Evolutionary conservation across 73 alveolate genomes (phyloP).

Genomic region (Tetrahymena elliotti): DNA sequence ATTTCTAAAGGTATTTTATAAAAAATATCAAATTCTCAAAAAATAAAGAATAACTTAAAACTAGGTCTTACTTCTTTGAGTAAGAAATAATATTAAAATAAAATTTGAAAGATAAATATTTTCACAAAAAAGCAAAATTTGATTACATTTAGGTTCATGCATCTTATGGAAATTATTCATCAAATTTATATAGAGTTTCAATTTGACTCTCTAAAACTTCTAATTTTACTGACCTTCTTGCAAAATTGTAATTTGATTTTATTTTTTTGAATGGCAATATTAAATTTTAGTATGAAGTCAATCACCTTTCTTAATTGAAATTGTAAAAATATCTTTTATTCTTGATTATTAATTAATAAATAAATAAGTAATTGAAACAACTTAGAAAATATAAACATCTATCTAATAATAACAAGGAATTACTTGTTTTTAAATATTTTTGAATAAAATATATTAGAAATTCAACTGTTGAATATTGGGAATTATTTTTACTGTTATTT

Average conservation of each 20-base stretch:
- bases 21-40: no score
- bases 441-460: background rate
- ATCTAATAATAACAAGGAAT: background rate
- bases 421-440: background rate
- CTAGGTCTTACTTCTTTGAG: no score
- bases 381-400: background rate
- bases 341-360: no score
- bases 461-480: no score
- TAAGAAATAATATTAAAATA: no score
- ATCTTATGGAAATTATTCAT: background rate
- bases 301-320: background rate
- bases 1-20: no score
- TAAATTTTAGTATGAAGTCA: background rate
- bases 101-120: no score
- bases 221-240: background rate
- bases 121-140: no score
- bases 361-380: background rate
- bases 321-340: background rate
- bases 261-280: background rate
- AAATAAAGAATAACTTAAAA: no score
- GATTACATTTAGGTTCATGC: no score
- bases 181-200: background rate
- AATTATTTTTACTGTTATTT: no score
- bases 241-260: background rate
- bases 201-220: background rate